These are phyloP conservation scores for Aspergillus panamensis DNA, from an alignment of 495 filamentous ascomycete genomes.

Conservation along the genomic window DNA sequence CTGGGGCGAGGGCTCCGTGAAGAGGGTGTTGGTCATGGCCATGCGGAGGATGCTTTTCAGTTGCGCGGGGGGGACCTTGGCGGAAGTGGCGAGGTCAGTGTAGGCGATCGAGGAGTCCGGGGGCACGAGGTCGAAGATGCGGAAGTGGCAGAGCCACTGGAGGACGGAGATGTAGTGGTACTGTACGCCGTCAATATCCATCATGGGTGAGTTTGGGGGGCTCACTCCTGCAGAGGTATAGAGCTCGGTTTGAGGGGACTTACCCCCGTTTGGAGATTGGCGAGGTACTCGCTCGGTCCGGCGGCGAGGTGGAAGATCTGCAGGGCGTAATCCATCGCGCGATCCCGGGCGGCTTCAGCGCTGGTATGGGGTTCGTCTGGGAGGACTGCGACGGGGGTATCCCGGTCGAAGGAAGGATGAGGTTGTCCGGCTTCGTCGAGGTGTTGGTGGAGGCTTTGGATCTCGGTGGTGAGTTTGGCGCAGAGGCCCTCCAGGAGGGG, in stretches of 20 bases:
- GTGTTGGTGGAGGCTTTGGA: too few species aligned
- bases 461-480: too few species aligned
- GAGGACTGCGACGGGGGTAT: background rate
- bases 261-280: background rate
- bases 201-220: background rate
- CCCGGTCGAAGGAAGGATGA: background rate
- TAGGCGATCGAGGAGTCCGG: conserved; percentile 26
- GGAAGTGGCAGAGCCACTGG: background rate
- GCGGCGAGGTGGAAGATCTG: background rate
- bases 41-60: conserved; percentile 33
- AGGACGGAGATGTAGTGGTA: background rate
- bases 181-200: background rate
- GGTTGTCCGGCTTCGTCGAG: background rate
- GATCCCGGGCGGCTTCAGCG: background rate
- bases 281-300: background rate
- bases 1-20: conserved; percentile 23
- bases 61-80: conserved; percentile 22
- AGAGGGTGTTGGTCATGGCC: conserved; percentile 33
- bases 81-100: conserved; percentile 21
- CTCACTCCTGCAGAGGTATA: background rate
- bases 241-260: background rate
- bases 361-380: background rate
- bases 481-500: too few species aligned
- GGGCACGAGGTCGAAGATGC: conserved; percentile 17
- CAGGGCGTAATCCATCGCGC: background rate